These are phyloP conservation scores for Dryadomyces quercus-mongolicae DNA, from an alignment of 2,329 filamentous ascomycete species.

Conservation along the genomic window DNA sequence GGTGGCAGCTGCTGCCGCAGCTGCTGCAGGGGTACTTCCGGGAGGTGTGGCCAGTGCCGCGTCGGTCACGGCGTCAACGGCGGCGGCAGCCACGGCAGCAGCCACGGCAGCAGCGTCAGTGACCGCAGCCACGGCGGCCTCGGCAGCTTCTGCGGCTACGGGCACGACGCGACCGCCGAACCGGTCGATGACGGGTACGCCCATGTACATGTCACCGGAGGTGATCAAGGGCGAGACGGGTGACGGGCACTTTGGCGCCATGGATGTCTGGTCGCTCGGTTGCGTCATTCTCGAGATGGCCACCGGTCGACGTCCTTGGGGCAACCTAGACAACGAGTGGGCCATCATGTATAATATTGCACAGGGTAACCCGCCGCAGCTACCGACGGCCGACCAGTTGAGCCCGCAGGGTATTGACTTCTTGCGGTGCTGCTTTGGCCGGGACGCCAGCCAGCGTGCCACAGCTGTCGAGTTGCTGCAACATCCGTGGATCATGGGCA, in stretches of 20 bases:
- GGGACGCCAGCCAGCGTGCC: conserved; percentile 67
- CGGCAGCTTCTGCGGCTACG: background rate
- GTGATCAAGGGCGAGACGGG: conserved; percentile 83
- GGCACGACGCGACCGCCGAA: conserved; percentile 30
- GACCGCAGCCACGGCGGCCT: background rate
- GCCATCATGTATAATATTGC: conserved; percentile 99
- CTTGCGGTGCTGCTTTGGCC: conserved; percentile 71
- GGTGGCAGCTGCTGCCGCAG: background rate
- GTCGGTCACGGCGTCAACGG: background rate
- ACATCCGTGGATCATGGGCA: conserved; percentile 76
- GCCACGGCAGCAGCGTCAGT: background rate
- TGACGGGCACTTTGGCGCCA: conserved; percentile 69
- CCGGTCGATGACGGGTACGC: conserved; percentile 91
- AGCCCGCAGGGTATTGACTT: conserved; percentile 81
- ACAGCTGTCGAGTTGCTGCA: conserved; percentile 82
- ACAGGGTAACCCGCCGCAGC: conserved; percentile 81
- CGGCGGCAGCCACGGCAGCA: background rate
- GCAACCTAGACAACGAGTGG: conserved; percentile 95
- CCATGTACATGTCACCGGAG: conserved; percentile 99
- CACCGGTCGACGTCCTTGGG: conserved; percentile 88
- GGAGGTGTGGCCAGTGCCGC: background rate
- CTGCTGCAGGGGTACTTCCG: background rate
- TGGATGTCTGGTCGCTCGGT: conserved; percentile 92
- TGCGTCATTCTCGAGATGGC: conserved; percentile 98
- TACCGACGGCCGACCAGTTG: conserved; percentile 73